Evolutionary conservation across 768 basidiomycete genomes (phyloP), one percentile per base, ranked within the genome.

Genomic region (Tylopilus intermedius): DNA sequence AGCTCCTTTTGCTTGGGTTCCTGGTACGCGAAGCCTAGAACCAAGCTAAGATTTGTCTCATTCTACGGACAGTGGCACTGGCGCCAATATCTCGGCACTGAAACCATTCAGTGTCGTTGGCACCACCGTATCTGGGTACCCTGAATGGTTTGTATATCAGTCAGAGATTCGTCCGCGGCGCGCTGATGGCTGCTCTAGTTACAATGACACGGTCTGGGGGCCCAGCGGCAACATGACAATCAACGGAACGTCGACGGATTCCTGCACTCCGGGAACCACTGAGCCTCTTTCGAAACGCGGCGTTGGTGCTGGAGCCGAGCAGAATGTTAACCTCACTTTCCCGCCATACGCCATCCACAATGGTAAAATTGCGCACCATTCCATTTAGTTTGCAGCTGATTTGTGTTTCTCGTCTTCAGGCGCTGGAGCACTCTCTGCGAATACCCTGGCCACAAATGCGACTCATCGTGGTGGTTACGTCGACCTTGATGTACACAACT

Each of bases 321-420:
- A 67, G 7, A 75, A 67, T 8, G 71, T 79, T 5, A 69, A 84
- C 59, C 61, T 86, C 29, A 84, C 80, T 62, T 57, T 54, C 0
- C 87, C 85, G 9, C 80, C 83, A 13, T 89, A 88, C 55, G 73
- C 81, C 2, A 84, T 90, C 50, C 83, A 88, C 68, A 87, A 90
- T 54, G 84, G 85, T 81, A 39, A 57, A 72, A 55, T 38, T 10
- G 13, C 15, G 8, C 27, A 5, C 15, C 18, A 5, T 42, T 42
- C n/a, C 9, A 5, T 45, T 54, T 26, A 21, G 38, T n/a, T 42
- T 39, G 10, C 2, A 18, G 35, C 42, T 54, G 8, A 52, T n/a
- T 39, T 18, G 13, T 21, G 8, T 2, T 26, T 46, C 9, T 11
- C 27, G 21, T 8, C 10, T 50, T 24, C 61, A 82, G 85, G 76